Conservation (phyloP, 805 yeast species). For the Kuraishia ogatae region DNA sequence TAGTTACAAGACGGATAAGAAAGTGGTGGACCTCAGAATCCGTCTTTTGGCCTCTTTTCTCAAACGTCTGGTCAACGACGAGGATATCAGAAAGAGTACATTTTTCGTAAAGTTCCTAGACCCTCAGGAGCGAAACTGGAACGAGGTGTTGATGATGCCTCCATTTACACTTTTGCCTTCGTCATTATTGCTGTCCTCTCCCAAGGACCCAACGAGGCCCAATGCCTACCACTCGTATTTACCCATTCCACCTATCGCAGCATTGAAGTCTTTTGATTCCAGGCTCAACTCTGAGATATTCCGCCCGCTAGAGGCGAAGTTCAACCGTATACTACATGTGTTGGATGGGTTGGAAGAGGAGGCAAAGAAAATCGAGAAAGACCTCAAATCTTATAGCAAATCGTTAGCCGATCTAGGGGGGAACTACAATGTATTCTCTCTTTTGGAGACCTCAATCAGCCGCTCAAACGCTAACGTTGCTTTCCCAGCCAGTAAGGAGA, state of each 20-base stretch:
- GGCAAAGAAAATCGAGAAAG: constrained; percentile 28
- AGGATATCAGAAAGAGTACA: constrained; percentile 25
- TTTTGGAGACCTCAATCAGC: constrained; percentile 22
- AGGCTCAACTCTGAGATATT: constrained; percentile 15
- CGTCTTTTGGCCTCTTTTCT: constrained; percentile 36
- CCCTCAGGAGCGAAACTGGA: constrained; percentile 42
- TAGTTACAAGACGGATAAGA: constrained; percentile 19
- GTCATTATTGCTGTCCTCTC: constrained; percentile 39
- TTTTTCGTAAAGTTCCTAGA: constrained; percentile 40
- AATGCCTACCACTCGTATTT: constrained; percentile 43
- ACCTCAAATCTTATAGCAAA: constrained; percentile 28
- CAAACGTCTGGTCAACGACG: constrained; percentile 26
- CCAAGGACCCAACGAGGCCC: constrained; percentile 41
- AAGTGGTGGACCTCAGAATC: constrained; percentile 37
- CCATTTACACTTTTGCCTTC: constrained; percentile 36
- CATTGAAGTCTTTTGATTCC: constrained; percentile 18
- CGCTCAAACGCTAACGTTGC: constrained; percentile 10
- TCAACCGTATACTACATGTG: constrained; percentile 8
- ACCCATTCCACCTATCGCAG: constrained; percentile 29
- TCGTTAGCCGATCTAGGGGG: constrained; percentile 46
- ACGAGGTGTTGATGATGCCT: constrained; percentile 27
- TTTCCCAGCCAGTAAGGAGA: constrained; percentile 5
- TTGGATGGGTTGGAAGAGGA: constrained; percentile 24
- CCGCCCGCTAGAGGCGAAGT: constrained; percentile 16
- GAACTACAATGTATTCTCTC: constrained; percentile 45